Conservation (phyloP, 441 rosid genomes). For the Metrosideros polymorpha region DNA sequence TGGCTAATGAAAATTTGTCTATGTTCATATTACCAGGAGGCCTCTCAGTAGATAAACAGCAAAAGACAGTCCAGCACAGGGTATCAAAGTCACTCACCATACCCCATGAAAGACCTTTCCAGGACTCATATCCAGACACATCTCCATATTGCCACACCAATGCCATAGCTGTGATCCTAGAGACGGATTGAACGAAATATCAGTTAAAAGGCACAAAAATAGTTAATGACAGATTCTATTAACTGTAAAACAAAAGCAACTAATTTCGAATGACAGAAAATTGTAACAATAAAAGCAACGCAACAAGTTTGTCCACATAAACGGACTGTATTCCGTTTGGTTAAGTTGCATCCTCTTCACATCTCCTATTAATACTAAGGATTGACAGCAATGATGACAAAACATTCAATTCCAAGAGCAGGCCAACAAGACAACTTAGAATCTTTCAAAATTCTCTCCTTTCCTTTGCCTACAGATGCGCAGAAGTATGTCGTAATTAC, state of each 20-base stretch:
- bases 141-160: slow-evolving; percentile 95
- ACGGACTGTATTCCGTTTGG: neutral
- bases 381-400: neutral
- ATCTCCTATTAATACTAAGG: neutral
- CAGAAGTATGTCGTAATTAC: neutral
- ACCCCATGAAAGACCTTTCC: slow-evolving; percentile 97
- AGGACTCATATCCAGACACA: slow-evolving; percentile 65
- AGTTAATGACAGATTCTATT: neutral
- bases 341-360: neutral
- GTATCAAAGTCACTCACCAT: slow-evolving; percentile 41
- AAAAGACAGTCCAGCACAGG: neutral
- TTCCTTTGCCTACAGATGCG: neutral
- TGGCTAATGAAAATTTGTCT: neutral
- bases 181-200: neutral
- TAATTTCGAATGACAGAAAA: neutral
- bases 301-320: neutral
- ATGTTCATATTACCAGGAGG: neutral
- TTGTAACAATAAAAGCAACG: neutral
- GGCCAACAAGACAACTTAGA: neutral
- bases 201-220: neutral
- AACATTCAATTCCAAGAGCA: neutral
- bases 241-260: neutral
- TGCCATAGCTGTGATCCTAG: slow-evolving; percentile 77
- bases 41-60: neutral
- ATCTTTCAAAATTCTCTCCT: neutral